phyloP scores from a whole-genome alignment of 2,329 filamentous ascomycete species.

The Exophiala aquamarina region DNA sequence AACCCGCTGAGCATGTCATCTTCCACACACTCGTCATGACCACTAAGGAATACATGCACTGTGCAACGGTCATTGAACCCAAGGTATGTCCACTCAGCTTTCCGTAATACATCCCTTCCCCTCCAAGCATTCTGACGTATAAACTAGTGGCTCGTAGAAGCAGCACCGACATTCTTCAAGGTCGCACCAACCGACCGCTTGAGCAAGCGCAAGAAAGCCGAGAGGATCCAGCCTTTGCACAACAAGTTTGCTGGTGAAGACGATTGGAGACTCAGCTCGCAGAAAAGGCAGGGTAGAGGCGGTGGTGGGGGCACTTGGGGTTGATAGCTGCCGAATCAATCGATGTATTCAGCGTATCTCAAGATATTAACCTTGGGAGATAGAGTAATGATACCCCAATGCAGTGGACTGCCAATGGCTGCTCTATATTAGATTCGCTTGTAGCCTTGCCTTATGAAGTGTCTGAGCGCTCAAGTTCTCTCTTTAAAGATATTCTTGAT shows the following conservation, averaged over 20 bases:
- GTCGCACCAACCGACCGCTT: constrained; percentile 83
- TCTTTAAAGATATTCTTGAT: constrained; percentile 28
- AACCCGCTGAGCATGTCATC: constrained; percentile 93
- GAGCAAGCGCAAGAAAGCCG: constrained; percentile 88
- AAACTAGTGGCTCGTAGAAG: constrained; percentile 73
- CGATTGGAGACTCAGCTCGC: constrained; percentile 89
- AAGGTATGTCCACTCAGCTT: constrained; percentile 50
- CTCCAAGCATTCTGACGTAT: constrained; percentile 8
- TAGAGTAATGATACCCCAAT: too few relatives aligned
- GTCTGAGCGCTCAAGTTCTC: too few relatives aligned
- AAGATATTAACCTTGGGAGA: too few relatives aligned
- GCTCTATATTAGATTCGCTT: too few relatives aligned
- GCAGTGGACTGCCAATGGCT: too few relatives aligned
- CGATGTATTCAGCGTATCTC: too few relatives aligned
- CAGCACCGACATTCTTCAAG: constrained; percentile 98
- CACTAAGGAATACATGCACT: constrained; percentile 96
- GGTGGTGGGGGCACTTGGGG: constrained; percentile 93
- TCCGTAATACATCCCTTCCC: neutral
- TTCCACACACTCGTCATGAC: constrained; percentile 65
- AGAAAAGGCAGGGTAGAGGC: constrained; percentile 78
- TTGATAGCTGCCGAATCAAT: neutral
- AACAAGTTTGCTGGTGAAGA: constrained; percentile 91
- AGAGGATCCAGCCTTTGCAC: constrained; percentile 92
- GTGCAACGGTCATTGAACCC: constrained; percentile 87
- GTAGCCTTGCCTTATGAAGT: too few relatives aligned